Conservation (phyloP, 2,329 filamentous ascomycete genomes). For the Xylaria sp. region DNA sequence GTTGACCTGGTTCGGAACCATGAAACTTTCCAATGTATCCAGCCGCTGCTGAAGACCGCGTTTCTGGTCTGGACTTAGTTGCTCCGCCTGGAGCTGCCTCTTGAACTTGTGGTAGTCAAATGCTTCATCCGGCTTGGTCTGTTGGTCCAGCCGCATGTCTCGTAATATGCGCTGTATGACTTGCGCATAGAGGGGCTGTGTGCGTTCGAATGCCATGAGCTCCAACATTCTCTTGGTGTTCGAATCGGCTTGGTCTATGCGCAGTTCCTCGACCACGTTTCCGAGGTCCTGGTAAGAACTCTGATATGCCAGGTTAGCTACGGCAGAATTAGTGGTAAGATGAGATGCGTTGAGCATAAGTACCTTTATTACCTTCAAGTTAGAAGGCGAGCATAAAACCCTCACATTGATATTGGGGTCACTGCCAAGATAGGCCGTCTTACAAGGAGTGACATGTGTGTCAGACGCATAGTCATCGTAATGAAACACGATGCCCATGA, state of each 20-base stretch:
- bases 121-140: conserved; percentile 41
- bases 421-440: conserved; percentile 67
- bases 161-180: conserved; percentile 66
- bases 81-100: conserved; percentile 48
- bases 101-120: conserved; percentile 67
- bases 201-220: conserved; percentile 65
- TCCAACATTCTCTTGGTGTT: conserved; percentile 69
- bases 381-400: conserved; percentile 66
- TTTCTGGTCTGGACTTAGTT: conserved; percentile 61
- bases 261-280: conserved; percentile 63
- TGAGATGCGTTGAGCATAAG: neutral
- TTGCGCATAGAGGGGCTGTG: conserved; percentile 68
- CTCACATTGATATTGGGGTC: conserved; percentile 58
- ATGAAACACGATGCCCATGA: conserved; percentile 73
- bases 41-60: conserved; percentile 69
- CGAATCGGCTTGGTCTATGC: conserved; percentile 62
- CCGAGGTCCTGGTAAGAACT: conserved; percentile 55
- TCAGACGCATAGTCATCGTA: conserved; percentile 68
- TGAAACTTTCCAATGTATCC: conserved; percentile 72
- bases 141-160: conserved; percentile 62
- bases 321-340: too few relatives aligned
- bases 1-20: conserved; percentile 52
- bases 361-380: conserved; percentile 56
- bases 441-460: conserved; percentile 62
- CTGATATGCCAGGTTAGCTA: too few relatives aligned